Evolutionary conservation across 495 filamentous ascomycete species (phyloP).

Genomic region (Podospora conica): DNA sequence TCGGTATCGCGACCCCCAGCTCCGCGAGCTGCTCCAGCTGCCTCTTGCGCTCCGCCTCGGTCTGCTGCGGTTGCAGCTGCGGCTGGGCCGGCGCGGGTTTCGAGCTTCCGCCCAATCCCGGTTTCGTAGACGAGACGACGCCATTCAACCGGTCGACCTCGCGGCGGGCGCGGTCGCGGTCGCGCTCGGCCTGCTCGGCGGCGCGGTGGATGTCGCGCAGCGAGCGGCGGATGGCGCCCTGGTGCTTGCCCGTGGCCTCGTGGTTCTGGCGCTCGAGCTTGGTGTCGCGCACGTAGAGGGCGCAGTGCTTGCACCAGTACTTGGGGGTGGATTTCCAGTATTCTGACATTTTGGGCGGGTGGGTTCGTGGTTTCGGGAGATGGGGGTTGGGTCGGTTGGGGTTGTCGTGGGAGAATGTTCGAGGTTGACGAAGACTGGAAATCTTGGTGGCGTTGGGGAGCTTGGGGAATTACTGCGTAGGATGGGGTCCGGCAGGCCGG

Average conservation of each 20-base stretch:
- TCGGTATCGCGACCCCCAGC: conserved; percentile 80
- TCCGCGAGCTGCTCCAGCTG: conserved; percentile 83
- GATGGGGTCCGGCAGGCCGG: not conserved
- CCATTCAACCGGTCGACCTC: conserved; percentile 86
- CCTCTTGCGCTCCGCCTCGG: conserved; percentile 65
- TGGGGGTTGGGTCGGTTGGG: not conserved
- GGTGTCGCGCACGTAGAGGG: conserved; percentile 84
- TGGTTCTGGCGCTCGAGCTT: conserved; percentile 84
- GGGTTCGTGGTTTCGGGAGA: no score
- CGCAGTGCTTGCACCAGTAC: conserved; percentile 98
- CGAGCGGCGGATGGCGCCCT: conserved; percentile 81
- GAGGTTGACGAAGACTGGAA: not conserved
- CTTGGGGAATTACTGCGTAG: not conserved
- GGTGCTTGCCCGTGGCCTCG: conserved; percentile 83
- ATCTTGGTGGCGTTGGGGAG: not conserved
- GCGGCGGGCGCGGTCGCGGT: conserved; percentile 71
- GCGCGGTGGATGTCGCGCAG: conserved; percentile 78
- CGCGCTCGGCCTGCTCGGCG: conserved; percentile 69
- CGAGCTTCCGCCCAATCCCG: no score
- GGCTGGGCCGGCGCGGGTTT: conserved; percentile 10
- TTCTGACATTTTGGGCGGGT: conserved; percentile 65
- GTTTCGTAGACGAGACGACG: conserved; percentile 51
- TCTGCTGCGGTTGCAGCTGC: conserved; percentile 27
- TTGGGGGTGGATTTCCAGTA: conserved; percentile 98
- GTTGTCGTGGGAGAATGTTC: not conserved